Conservation (phyloP, 306 rosid genomes). For the Arachis hypogaea region DNA sequence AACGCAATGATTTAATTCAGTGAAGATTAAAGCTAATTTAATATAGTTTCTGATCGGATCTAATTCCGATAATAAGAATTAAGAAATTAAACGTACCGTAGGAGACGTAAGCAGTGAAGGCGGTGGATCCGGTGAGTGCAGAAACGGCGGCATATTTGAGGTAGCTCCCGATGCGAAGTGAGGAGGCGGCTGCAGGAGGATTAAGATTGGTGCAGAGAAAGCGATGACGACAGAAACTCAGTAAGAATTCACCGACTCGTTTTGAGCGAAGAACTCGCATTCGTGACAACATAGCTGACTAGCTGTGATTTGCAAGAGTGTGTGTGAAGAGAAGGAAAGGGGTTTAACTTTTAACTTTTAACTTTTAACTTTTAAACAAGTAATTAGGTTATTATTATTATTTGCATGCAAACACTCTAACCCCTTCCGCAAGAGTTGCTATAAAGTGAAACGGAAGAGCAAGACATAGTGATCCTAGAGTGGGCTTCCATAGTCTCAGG, state of each 20-base stretch:
- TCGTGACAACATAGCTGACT: slow-evolving; percentile 24
- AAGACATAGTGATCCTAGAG: no score
- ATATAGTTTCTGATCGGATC: background rate
- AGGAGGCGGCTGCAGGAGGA: slow-evolving; percentile 33
- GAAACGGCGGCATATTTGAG: slow-evolving; percentile 41
- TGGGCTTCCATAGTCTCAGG: no score
- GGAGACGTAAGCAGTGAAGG: slow-evolving; percentile 36
- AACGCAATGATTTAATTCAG: background rate
- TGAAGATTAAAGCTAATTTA: background rate
- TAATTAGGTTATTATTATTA: no score
- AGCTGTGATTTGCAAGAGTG: background rate
- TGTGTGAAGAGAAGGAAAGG: slow-evolving; percentile 6
- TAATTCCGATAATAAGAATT: background rate
- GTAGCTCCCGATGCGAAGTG: slow-evolving; percentile 35
- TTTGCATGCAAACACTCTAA: no score
- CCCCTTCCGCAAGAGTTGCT: no score
- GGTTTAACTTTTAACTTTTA: slow-evolving; percentile 20
- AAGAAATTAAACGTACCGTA: slow-evolving; percentile 36
- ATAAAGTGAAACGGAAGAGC: no score
- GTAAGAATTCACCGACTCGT: slow-evolving; percentile 10
- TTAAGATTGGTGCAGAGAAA: slow-evolving; percentile 33
- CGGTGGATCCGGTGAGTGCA: slow-evolving; percentile 42
- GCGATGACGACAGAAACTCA: slow-evolving; percentile 26
- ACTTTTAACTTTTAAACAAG: background rate
- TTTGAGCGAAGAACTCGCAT: slow-evolving; percentile 44